Base-by-base conservation (phyloP, 2,329 filamentous ascomycete species). In the Aspergillus felis region DNA sequence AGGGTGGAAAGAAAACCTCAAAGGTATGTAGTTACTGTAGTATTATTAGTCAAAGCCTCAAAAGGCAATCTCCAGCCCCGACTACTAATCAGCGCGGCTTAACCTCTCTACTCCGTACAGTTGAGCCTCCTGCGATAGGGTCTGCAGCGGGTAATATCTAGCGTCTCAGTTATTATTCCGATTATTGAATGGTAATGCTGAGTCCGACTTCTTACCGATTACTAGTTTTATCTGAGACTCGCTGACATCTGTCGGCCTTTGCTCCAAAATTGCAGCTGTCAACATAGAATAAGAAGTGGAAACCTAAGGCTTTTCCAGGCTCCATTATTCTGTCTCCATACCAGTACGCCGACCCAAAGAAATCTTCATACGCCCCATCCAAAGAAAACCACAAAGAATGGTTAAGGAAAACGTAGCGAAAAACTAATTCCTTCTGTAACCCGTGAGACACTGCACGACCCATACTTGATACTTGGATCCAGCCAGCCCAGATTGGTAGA, bases 371-470 rank as follows among this genome's bases (percentile, higher is more conserved):
- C 32, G 32, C 32, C 32, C 32, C 32, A 14, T 27, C n/a, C 12
- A 50, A 50, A 52, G 54, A 25, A 50, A 47, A 53, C 44, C 42
- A 51, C 35, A 57, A 59, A 46, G 28, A 50, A 61, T 49, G 41
- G 50, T 51, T 7, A 38, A 38, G 32, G 32, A 38, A 38, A 38
- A 38, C 32, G 32, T 7, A 46, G 44, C 49, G 51, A 51, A 53
- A 35, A 25, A 57, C 38, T 27, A 46, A 41, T 56, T 61, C 57
- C 53, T 58, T 58, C 51, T n/a, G 49, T 56, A 59, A 51, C 55
- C 57, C 52, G 57, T 61, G 62, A 65, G 62, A 68, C 66, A 65
- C 62, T 38, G 64, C 64, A 60, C 56, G 63, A 64, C 61, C 55
- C 53, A 60, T 66, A 58, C 57, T 61, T 66, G 61, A 61, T 57